Evolutionary conservation across 495 filamentous ascomycete genomes (phyloP).

Genomic region (Tuber borchii): DNA sequence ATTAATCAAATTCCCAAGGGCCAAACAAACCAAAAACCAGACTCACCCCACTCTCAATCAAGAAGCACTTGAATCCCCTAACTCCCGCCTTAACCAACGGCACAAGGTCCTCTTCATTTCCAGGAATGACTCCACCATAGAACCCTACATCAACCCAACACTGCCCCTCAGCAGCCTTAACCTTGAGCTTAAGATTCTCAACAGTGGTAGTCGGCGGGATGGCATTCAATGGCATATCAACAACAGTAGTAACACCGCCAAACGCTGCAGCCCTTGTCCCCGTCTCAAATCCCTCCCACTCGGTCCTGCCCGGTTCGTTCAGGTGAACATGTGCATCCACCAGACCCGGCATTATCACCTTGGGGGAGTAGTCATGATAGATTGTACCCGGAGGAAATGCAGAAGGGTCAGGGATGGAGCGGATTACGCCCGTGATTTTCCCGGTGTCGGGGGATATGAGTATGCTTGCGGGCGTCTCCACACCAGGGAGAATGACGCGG

Average conservation of each 20-base stretch:
- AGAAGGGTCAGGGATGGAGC: slow-evolving; percentile 61
- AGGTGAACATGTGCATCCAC: slow-evolving; percentile 97
- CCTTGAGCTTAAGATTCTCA: slow-evolving; percentile 70
- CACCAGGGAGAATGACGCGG: slow-evolving; percentile 69
- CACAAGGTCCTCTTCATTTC: slow-evolving; percentile 73
- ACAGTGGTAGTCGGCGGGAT: slow-evolving; percentile 95
- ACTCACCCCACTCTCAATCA: slow-evolving; percentile 92
- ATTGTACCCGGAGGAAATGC: slow-evolving; percentile 64
- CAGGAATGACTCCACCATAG: slow-evolving; percentile 91
- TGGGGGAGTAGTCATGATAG: slow-evolving; percentile 81
- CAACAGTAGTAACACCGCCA: slow-evolving; percentile 93
- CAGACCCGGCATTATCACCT: slow-evolving; percentile 79
- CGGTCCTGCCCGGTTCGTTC: slow-evolving; percentile 92
- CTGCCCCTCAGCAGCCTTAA: slow-evolving; percentile 74
- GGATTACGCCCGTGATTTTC: slow-evolving; percentile 74
- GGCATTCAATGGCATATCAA: slow-evolving; percentile 97
- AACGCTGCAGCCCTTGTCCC: slow-evolving; percentile 91
- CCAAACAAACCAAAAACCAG: neutral
- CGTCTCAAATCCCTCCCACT: slow-evolving; percentile 97
- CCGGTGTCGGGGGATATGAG: slow-evolving; percentile 70
- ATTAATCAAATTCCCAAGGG: neutral
- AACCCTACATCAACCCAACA: slow-evolving; percentile 99
- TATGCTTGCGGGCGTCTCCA: slow-evolving; percentile 62
- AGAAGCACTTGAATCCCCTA: slow-evolving; percentile 92
- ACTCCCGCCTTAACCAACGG: slow-evolving; percentile 78